Percentiles rank a stretch among this genome's conserved stretches.
Evolutionary conservation across 768 basidiomycete species (phyloP).

Genomic region (Leccinum longicurvipes): DNA sequence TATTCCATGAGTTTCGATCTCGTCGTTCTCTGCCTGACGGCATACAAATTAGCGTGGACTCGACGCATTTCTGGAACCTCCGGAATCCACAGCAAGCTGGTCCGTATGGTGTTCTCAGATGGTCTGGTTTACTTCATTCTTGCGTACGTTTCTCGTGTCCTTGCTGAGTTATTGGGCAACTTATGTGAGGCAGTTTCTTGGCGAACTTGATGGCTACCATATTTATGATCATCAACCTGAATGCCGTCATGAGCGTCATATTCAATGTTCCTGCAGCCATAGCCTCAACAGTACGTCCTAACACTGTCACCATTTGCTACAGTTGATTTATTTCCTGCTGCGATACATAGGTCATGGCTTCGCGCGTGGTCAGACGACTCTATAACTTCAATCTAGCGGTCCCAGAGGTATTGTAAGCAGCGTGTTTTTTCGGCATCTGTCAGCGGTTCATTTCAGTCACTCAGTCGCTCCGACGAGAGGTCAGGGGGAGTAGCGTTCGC

Average conservation of each 20-base stretch:
- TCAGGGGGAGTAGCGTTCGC: conserved; percentile 18
- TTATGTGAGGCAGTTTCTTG: conserved; percentile 33
- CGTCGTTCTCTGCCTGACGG: conserved; percentile 54
- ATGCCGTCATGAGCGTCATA: conserved; percentile 62
- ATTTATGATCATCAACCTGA: conserved; percentile 65
- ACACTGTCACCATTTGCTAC: background rate
- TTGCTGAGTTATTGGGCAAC: conserved; percentile 25
- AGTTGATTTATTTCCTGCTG: background rate
- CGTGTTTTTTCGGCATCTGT: background rate
- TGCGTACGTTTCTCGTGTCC: conserved; percentile 43
- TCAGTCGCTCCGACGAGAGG: conserved; percentile 19
- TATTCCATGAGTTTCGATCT: conserved; percentile 78
- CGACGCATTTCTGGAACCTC: conserved; percentile 10
- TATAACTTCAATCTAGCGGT: conserved; percentile 41
- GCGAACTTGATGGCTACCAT: conserved; percentile 43
- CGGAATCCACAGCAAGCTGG: conserved; percentile 44
- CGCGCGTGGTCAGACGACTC: conserved; percentile 56
- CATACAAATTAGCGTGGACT: conserved; percentile 49
- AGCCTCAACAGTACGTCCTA: conserved; percentile 42
- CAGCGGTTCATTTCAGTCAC: background rate
- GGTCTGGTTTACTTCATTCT: conserved; percentile 75
- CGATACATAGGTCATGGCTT: conserved; percentile 48
- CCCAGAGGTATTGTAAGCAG: conserved; percentile 31
- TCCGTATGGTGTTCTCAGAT: conserved; percentile 65
- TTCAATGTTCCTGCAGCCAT: conserved; percentile 66